Evolutionary conservation across 164 flowering plant genomes (phyloP).

Genomic region (Warburgia ugandensis): DNA sequence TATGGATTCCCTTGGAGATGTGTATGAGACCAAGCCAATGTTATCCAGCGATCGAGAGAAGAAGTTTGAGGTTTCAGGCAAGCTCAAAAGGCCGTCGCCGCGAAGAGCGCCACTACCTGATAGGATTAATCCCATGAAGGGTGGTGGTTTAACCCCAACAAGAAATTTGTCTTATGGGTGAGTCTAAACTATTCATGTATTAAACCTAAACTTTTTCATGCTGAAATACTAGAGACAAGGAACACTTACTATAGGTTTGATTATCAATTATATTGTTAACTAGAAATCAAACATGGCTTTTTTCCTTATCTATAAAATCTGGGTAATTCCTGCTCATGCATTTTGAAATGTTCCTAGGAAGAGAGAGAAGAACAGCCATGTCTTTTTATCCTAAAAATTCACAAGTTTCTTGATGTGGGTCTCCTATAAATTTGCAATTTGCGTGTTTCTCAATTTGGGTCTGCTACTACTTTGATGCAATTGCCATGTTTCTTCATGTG

Average conservation of each 20-base stretch:
- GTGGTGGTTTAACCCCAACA: conserved; percentile 26
- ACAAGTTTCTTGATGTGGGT: background rate
- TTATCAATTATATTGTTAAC: background rate
- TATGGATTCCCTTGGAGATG: conserved; percentile 7
- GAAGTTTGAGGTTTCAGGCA: conserved; percentile 25
- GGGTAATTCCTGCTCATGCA: background rate
- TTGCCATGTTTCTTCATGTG: conserved; percentile 8
- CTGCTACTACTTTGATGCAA: background rate
- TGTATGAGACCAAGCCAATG: conserved; percentile 29
- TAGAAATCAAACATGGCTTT: background rate
- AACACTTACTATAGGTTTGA: background rate
- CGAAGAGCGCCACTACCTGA: conserved; percentile 32
- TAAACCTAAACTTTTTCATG: background rate
- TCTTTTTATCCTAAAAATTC: background rate
- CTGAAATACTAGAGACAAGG: background rate
- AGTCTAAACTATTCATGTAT: conserved; percentile 5
- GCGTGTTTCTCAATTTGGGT: conserved; percentile 7
- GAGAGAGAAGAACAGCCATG: background rate
- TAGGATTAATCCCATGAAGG: conserved; percentile 39
- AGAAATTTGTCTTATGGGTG: conserved; percentile 55
- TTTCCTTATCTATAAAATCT: background rate
- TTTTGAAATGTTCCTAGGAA: conserved; percentile 5
- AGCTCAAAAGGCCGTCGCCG: conserved; percentile 78
- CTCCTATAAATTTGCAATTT: background rate
- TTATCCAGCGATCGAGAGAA: conserved; percentile 24